Evolutionary conservation across 257 asterid genomes (phyloP).

Genomic region (Solanum acaule): DNA sequence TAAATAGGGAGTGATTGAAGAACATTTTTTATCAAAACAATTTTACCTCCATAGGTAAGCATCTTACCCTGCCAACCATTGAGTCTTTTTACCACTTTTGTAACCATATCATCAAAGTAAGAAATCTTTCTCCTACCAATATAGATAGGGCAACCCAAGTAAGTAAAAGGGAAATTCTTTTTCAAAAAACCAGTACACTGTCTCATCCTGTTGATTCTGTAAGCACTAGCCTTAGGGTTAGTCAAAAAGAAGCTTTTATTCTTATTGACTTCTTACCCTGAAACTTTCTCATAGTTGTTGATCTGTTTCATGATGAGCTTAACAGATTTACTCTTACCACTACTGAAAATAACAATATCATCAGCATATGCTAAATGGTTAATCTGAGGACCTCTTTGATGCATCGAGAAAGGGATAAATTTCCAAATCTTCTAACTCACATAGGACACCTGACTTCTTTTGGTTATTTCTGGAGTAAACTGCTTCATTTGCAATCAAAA

Average conservation of each 20-base stretch:
- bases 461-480: too few relatives aligned
- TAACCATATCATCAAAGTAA: neutral
- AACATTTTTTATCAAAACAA: too few relatives aligned
- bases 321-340: neutral
- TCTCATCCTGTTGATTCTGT: neutral
- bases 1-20: too few relatives aligned
- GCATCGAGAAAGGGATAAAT: neutral
- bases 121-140: neutral
- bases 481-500: too few relatives aligned
- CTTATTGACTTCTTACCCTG: neutral
- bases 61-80: too few relatives aligned
- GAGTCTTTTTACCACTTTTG: too few relatives aligned
- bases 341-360: neutral
- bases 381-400: neutral
- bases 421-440: too few relatives aligned
- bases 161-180: neutral
- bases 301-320: neutral
- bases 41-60: too few relatives aligned
- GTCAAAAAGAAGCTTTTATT: too few relatives aligned
- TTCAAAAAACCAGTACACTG: neutral
- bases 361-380: neutral
- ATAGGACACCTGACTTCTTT: too few relatives aligned
- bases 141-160: neutral
- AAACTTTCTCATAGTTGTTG: neutral
- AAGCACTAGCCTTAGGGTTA: neutral